Evolutionary conservation across 129 eudicot species (phyloP).

Genomic region (Dittrichia graveolens): DNA sequence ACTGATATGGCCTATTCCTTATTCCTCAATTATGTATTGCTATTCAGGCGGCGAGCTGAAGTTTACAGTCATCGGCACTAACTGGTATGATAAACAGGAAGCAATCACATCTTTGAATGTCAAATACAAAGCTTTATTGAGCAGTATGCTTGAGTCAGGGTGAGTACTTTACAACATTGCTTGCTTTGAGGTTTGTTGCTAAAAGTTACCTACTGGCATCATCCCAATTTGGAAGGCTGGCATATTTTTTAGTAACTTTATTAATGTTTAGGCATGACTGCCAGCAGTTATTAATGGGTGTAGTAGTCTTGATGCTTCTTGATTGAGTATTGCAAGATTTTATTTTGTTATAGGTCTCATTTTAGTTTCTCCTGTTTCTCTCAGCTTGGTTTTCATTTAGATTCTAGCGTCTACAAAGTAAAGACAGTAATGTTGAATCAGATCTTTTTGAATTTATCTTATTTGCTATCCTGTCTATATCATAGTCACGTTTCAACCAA

Average conservation of each 20-base stretch:
- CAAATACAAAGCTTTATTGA: constrained; percentile 64
- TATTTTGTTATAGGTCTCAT: neutral
- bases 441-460: no score
- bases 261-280: neutral
- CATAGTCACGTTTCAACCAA: no score
- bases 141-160: constrained; percentile 52
- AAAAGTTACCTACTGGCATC: constrained; percentile 15
- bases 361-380: constrained; percentile 1
- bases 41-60: constrained; percentile 35
- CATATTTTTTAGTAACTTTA: no score
- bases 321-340: neutral
- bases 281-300: neutral
- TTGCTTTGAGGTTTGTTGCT: neutral
- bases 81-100: constrained; percentile 59
- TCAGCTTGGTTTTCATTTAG: neutral
- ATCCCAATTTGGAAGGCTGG: constrained; percentile 8
- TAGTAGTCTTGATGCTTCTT: neutral
- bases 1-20: neutral
- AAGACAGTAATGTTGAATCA: no score
- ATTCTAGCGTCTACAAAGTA: constrained; percentile 1
- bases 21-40: neutral
- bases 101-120: constrained; percentile 56
- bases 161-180: constrained; percentile 42
- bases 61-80: constrained; percentile 44
- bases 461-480: no score